These are phyloP conservation scores for Adenanthera pavonina DNA, from an alignment of 306 rosid genomes.

Conservation along the genomic window DNA sequence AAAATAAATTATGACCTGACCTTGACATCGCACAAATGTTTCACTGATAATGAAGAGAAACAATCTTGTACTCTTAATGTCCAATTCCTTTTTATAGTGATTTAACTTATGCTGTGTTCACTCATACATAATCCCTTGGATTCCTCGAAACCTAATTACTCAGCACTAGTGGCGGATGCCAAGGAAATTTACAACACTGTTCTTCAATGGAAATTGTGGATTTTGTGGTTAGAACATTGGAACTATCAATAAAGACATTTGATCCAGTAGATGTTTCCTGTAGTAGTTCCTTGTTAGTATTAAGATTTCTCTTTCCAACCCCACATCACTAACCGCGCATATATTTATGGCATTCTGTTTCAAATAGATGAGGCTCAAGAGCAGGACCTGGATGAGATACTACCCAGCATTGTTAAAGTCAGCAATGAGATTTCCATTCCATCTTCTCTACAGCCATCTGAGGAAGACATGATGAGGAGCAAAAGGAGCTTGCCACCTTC, in stretches of 20 bases:
- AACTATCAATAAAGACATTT: background rate
- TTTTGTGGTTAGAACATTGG: background rate
- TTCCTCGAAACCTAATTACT: background rate
- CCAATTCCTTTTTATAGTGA: background rate
- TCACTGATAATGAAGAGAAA: background rate
- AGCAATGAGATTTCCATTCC: constrained; percentile 13
- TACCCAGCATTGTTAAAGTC: constrained; percentile 13
- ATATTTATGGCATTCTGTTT: constrained; percentile 19
- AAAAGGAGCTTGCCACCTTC: background rate
- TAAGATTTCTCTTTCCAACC: background rate
- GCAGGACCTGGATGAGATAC: constrained; percentile 11
- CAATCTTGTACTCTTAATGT: background rate
- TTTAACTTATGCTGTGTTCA: background rate
- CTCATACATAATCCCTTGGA: background rate
- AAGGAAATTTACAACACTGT: background rate
- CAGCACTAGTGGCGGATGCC: background rate
- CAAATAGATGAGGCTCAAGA: constrained; percentile 38
- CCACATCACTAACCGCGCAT: background rate
- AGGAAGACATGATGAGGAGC: background rate
- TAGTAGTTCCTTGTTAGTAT: background rate
- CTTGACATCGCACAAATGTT: too few species aligned
- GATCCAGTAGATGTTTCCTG: background rate
- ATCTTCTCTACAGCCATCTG: background rate
- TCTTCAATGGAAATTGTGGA: background rate
- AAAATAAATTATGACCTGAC: too few species aligned